phyloP scores from a whole-genome alignment of 73 alveolate species.

The Paramecium biaurelia region DNA sequence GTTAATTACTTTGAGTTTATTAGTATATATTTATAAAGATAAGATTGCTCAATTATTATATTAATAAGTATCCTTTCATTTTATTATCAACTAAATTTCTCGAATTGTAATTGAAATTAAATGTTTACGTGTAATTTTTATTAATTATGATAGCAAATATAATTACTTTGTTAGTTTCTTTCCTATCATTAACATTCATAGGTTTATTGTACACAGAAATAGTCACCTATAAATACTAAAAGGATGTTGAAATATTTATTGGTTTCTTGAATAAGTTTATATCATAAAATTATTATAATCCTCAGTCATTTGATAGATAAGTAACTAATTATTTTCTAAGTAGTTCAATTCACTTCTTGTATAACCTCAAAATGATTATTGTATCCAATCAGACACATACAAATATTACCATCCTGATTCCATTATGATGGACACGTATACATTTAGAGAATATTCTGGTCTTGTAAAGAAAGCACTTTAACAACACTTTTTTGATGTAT shows the following conservation, averaged over 20 bases:
- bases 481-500: background rate
- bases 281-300: background rate
- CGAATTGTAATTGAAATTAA: background rate
- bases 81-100: background rate
- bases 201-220: background rate
- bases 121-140: background rate
- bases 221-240: background rate
- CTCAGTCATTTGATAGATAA: background rate
- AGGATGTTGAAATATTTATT: background rate
- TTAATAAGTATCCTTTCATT: background rate
- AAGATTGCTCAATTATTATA: too few relatives aligned
- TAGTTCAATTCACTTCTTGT: background rate
- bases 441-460: background rate
- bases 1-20: background rate
- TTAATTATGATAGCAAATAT: background rate
- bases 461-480: background rate
- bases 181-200: background rate
- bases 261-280: background rate
- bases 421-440: background rate
- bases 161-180: background rate
- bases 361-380: background rate
- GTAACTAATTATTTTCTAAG: background rate
- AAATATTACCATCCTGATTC: conserved; percentile 38
- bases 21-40: background rate
- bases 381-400: background rate